phyloP scores from a whole-genome alignment of 208 protist species.

The Tritrichomonas musculus region DNA sequence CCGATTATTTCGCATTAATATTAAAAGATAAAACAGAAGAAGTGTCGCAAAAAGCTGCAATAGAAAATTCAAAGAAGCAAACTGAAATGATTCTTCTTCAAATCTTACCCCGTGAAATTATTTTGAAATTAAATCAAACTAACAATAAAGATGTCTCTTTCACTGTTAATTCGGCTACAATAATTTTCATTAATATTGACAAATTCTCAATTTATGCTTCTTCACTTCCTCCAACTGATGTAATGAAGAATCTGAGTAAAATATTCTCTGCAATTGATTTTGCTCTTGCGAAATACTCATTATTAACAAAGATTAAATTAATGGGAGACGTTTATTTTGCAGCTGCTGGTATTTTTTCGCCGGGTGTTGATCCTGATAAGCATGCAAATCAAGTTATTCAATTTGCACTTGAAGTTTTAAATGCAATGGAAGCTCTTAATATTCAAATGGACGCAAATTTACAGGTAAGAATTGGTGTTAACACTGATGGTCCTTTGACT shows the following conservation, averaged over 20 bases:
- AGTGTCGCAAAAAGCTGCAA: not conserved
- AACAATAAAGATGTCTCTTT: not conserved
- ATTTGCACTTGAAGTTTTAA: not conserved
- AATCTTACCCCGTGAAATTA: not conserved
- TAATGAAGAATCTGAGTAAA: not conserved
- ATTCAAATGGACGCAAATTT: not conserved
- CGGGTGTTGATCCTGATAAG: not conserved
- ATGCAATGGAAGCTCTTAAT: not conserved
- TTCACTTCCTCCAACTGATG: not conserved
- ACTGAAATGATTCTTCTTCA: not conserved
- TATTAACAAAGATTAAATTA: not conserved
- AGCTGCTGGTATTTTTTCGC: not conserved
- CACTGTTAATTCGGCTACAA: not conserved
- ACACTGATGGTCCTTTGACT: not conserved
- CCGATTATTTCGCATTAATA: not conserved
- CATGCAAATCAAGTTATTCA: not conserved
- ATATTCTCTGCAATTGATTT: not conserved
- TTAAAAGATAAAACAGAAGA: not conserved
- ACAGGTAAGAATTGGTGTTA: not conserved
- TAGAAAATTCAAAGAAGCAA: not conserved
- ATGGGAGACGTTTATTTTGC: slow-evolving; percentile 1
- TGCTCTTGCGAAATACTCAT: not conserved
- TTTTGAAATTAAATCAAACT: not conserved
- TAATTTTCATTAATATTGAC: slow-evolving; percentile 28
- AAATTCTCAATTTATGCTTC: not conserved